Conservation (phyloP, 768 basidiomycete species). For the Psilocybe cyanescens region DNA sequence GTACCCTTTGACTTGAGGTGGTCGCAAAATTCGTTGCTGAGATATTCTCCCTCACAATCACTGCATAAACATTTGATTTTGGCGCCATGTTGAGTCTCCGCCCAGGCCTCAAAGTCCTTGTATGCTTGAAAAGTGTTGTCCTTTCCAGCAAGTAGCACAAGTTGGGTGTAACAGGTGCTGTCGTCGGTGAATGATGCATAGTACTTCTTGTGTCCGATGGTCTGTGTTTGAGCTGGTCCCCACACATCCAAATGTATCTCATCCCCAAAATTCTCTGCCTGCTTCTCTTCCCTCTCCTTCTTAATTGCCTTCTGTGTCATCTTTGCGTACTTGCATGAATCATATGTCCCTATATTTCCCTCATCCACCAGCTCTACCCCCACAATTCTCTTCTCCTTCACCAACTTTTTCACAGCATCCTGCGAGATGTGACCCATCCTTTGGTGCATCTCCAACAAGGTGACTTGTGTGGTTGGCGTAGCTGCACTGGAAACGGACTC, state of each 20-base stretch:
- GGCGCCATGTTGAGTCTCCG: constrained; percentile 26
- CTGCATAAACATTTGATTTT: constrained; percentile 29
- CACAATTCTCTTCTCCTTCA: constrained; percentile 26
- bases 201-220: constrained; percentile 27
- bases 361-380: constrained; percentile 28
- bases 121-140: constrained; percentile 29
- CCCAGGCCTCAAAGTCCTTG: constrained; percentile 25
- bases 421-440: constrained; percentile 30
- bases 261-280: constrained; percentile 29
- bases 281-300: constrained; percentile 24
- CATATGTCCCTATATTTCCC: constrained; percentile 27
- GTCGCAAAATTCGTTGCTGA: constrained; percentile 9
- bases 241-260: constrained; percentile 40
- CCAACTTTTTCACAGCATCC: constrained; percentile 24
- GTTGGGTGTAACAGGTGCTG: constrained; percentile 24
- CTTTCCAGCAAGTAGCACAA: constrained; percentile 32
- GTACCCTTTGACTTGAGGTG: constrained; percentile 11
- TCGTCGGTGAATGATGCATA: constrained; percentile 39
- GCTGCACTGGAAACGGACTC: constrained; percentile 3
- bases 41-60: constrained; percentile 19
- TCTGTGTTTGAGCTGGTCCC: constrained; percentile 33
- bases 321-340: constrained; percentile 34
- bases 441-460: constrained; percentile 27
- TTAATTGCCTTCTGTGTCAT: constrained; percentile 26
- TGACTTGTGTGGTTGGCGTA: constrained; percentile 10